Conservation (phyloP, 2,329 filamentous ascomycete genomes). For the Fusarium oxysporum region DNA sequence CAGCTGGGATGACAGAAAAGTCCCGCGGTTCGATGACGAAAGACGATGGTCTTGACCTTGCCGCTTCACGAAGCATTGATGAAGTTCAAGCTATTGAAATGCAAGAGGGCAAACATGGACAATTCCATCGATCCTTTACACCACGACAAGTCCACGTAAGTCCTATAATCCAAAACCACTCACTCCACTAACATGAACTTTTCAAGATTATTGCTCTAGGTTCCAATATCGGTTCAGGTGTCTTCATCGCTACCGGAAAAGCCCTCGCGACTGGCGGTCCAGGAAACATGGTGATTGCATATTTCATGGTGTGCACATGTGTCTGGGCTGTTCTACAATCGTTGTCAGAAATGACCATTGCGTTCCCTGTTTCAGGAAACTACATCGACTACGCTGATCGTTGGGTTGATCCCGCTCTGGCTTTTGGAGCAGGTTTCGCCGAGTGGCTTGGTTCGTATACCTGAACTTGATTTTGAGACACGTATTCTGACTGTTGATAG, state of each 20-base stretch:
- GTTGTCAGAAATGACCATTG: constrained; percentile 35
- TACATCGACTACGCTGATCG: constrained; percentile 37
- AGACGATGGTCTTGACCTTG: constrained; percentile 7
- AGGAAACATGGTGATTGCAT: constrained; percentile 37
- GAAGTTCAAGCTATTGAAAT: constrained; percentile 19
- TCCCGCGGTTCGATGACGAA: constrained; percentile 16
- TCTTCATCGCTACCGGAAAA: constrained; percentile 35
- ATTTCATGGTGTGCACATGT: constrained; percentile 28
- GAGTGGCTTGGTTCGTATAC: constrained; percentile 30
- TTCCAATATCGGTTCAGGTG: constrained; percentile 34
- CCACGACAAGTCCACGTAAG: constrained; percentile 37
- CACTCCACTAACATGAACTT: rapidly evolving
- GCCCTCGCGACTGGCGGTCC: constrained; percentile 34
- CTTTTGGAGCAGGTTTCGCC: constrained; percentile 38
- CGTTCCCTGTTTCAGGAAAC: constrained; percentile 34
- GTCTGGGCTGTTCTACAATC: constrained; percentile 37
- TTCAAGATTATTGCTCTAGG: constrained; percentile 33
- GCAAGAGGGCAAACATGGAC: constrained; percentile 23
- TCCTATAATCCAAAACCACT: background rate
- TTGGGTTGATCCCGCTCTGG: constrained; percentile 37
- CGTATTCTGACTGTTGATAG: background rate
- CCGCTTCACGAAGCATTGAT: constrained; percentile 6
- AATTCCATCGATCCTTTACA: constrained; percentile 38
- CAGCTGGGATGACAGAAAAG: constrained; percentile 15
- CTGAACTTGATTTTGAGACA: background rate